phyloP scores from a whole-genome alignment of 352 stramenopile genomes.

The Pythium folliculosum region DNA sequence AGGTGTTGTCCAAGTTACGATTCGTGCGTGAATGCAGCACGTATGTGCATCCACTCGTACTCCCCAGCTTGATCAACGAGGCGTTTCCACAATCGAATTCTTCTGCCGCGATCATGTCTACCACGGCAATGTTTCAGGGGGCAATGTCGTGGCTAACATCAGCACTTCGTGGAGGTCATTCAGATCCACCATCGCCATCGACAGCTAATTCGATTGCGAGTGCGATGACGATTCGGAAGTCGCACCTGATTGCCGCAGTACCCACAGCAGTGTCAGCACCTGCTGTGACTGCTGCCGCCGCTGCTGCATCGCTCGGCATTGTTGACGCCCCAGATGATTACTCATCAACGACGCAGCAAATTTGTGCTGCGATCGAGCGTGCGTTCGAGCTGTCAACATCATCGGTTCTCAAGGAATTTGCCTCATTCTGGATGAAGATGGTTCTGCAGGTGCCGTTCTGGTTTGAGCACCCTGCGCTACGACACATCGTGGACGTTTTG shows the following conservation, averaged over 20 bases:
- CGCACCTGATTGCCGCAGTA: conserved; percentile 29
- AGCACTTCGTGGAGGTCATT: conserved; percentile 25
- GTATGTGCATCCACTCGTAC: conserved; percentile 31
- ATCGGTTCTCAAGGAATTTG: conserved; percentile 36
- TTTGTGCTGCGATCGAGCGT: conserved; percentile 57
- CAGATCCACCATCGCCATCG: conserved; percentile 30
- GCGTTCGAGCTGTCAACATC: conserved; percentile 64
- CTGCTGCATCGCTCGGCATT: conserved; percentile 48
- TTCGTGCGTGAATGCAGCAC: conserved; percentile 74
- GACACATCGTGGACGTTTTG: conserved; percentile 69
- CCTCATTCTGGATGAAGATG: conserved; percentile 62
- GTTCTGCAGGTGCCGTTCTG: conserved; percentile 76
- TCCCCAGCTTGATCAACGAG: conserved; percentile 36
- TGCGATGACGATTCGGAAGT: conserved; percentile 33
- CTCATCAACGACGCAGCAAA: conserved; percentile 47
- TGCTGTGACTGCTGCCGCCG: conserved; percentile 33
- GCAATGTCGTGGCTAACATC: conserved; percentile 38
- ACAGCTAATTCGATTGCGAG: conserved; percentile 31
- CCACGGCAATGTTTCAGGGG: conserved; percentile 31
- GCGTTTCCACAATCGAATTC: conserved; percentile 29
- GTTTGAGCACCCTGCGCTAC: conserved; percentile 73
- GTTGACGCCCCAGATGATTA: conserved; percentile 49
- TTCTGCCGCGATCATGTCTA: conserved; percentile 29
- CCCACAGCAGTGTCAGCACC: conserved; percentile 25
- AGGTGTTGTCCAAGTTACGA: conserved; percentile 65